A percentile compares a stretch with the other conserved stretches of the same genome.
phyloP scores from a whole-genome alignment of 1,139 yeast genomes.

The Suhomyces choctaworum region DNA sequence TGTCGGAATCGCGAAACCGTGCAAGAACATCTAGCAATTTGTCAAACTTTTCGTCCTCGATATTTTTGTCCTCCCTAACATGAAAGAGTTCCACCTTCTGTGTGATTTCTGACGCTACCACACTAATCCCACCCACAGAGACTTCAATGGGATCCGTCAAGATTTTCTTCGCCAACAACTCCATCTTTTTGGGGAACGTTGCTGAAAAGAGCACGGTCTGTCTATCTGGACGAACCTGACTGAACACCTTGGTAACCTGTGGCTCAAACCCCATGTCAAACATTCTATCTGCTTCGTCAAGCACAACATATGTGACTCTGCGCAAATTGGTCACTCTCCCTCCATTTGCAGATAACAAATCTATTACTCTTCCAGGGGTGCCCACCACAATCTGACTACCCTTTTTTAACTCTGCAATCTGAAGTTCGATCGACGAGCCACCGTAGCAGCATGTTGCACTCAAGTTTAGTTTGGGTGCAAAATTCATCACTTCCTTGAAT shows the following conservation, averaged over 20 bases:
- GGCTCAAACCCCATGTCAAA: slow-evolving; percentile 98
- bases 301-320: slow-evolving; percentile 75
- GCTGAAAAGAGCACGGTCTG: slow-evolving; percentile 96
- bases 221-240: slow-evolving; percentile 78
- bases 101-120: slow-evolving; percentile 77
- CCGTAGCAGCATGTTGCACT: slow-evolving; percentile 84
- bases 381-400: slow-evolving; percentile 86
- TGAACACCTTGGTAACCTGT: slow-evolving; percentile 80
- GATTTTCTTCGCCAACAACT: slow-evolving; percentile 65
- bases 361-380: slow-evolving; percentile 95
- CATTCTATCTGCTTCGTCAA: slow-evolving; percentile 97
- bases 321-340: slow-evolving; percentile 74
- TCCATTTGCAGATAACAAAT: slow-evolving; percentile 77
- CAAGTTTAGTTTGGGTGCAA: slow-evolving; percentile 50
- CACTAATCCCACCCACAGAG: slow-evolving; percentile 77
- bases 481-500: slow-evolving; percentile 61
- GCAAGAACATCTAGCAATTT: slow-evolving; percentile 57
- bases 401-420: slow-evolving; percentile 75
- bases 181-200: slow-evolving; percentile 85
- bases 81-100: slow-evolving; percentile 68
- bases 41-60: slow-evolving; percentile 45
- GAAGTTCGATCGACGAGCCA: slow-evolving; percentile 83
- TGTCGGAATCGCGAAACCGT: slow-evolving; percentile 29
- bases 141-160: slow-evolving; percentile 70
- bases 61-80: slow-evolving; percentile 18